A percentile compares a stretch with the other conserved stretches of the same genome.
Conservation (phyloP, 768 basidiomycete species). For the Zangia roseola region DNA sequence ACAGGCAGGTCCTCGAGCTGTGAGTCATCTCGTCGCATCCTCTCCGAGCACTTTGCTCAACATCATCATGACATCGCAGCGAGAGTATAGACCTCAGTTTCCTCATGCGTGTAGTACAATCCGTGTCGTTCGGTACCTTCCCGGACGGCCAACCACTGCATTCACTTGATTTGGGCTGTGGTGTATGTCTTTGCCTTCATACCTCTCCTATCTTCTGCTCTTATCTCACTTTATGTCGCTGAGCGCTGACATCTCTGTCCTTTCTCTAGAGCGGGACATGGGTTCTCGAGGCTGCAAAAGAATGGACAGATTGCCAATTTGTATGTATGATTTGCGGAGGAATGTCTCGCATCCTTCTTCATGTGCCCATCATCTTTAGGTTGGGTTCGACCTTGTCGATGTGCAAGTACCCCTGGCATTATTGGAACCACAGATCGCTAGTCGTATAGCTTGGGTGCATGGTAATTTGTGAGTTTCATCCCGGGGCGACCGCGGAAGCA, state of each 20-base stretch:
- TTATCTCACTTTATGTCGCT: background rate
- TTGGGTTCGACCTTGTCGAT: constrained; percentile 79
- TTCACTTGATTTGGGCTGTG: constrained; percentile 71
- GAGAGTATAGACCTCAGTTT: constrained; percentile 57
- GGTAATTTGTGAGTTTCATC: constrained; percentile 66
- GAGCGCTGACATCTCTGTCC: constrained; percentile 1
- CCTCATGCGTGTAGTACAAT: constrained; percentile 45
- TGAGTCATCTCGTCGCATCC: constrained; percentile 34
- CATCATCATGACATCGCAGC: constrained; percentile 29
- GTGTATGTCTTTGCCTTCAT: constrained; percentile 43
- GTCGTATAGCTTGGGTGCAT: constrained; percentile 68
- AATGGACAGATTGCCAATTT: constrained; percentile 65
- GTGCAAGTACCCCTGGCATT: constrained; percentile 60
- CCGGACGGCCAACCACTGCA: constrained; percentile 47
- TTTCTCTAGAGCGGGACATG: constrained; percentile 58
- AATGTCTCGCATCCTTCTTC: background rate
- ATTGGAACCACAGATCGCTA: constrained; percentile 49
- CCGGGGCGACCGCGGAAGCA: background rate
- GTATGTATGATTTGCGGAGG: constrained; percentile 39
- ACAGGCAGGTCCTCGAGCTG: constrained; percentile 66
- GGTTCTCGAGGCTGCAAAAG: constrained; percentile 70
- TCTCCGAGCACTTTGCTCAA: constrained; percentile 5
- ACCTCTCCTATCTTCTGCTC: background rate
- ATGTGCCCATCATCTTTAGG: constrained; percentile 40
- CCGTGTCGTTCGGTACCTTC: constrained; percentile 62